phyloP scores from a whole-genome alignment of 257 asterid species.

The Nicotiana benthamiana region DNA sequence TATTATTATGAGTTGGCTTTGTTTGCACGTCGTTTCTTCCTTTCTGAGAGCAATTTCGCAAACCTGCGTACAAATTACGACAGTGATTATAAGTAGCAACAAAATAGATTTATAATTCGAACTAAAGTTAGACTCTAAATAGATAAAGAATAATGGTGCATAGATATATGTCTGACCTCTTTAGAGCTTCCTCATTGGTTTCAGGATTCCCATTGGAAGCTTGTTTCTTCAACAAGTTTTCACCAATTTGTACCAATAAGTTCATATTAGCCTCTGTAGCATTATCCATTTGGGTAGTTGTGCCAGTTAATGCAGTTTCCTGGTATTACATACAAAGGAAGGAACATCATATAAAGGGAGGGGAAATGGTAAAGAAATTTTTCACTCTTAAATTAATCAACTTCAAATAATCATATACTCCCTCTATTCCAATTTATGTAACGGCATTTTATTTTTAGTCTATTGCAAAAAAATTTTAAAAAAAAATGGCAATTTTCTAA shows the following conservation, averaged over 20 bases:
- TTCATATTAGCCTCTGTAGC: slow-evolving; percentile 12
- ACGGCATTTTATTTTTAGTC: too few relatives aligned
- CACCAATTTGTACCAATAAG: slow-evolving; percentile 6
- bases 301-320: not conserved
- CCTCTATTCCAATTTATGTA: too few relatives aligned
- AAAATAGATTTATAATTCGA: not conserved
- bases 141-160: not conserved
- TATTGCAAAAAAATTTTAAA: too few relatives aligned
- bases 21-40: slow-evolving; percentile 9
- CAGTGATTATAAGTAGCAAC: not conserved
- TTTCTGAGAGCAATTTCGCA: slow-evolving; percentile 41
- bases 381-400: too few relatives aligned
- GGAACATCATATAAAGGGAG: too few relatives aligned
- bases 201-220: not conserved
- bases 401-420: too few relatives aligned
- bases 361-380: too few relatives aligned
- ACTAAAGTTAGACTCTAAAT: not conserved
- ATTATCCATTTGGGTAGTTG: not conserved
- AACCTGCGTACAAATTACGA: slow-evolving; percentile 25
- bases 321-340: not conserved
- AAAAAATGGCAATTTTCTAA: too few relatives aligned
- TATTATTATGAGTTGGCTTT: not conserved
- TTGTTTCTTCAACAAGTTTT: slow-evolving; percentile 6
- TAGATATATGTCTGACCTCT: not conserved
- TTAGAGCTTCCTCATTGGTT: slow-evolving; percentile 14